phyloP scores from a whole-genome alignment of 2,329 filamentous ascomycete genomes.

The Fusarium illudens region DNA sequence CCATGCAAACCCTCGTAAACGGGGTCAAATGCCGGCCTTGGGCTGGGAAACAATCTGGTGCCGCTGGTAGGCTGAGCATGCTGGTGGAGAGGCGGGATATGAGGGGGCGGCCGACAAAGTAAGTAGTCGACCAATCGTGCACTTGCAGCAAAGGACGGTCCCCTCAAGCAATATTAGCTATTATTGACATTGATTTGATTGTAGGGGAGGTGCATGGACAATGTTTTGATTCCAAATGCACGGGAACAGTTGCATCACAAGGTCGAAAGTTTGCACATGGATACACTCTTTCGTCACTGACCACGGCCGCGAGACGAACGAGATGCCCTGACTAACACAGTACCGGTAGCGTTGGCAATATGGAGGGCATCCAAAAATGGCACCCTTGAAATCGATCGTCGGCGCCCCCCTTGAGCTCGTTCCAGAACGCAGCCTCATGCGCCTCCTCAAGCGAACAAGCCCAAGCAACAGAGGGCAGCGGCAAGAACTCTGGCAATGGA shows the following conservation, averaged over 20 bases:
- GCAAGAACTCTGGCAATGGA: not conserved
- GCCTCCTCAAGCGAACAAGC: not conserved
- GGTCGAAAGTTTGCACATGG: not conserved
- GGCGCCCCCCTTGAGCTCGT: not conserved
- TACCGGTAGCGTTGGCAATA: not conserved
- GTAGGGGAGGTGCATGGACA: not conserved
- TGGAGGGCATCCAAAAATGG: conserved; percentile 7
- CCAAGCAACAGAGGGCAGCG: conserved; percentile 6
- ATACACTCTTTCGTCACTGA: not conserved
- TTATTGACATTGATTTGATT: conserved; percentile 2
- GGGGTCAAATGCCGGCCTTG: not conserved
- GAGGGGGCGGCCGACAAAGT: conserved; percentile 2
- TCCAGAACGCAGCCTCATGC: conserved; percentile 24
- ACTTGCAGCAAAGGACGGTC: not conserved
- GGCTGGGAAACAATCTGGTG: not conserved
- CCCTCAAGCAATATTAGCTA: not conserved
- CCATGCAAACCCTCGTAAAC: not conserved
- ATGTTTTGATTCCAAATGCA: not conserved
- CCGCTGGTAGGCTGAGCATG: not conserved
- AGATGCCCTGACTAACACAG: not conserved
- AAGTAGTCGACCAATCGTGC: not conserved
- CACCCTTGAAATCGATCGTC: not conserved
- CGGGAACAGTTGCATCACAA: not conserved
- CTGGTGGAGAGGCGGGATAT: not conserved
- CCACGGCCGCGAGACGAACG: not conserved